A percentile compares a stretch with the other conserved stretches of the same genome.
These are phyloP conservation scores for Phaeophleospora eucalypticola DNA, from an alignment of 2,329 filamentous ascomycete genomes.

Conservation along the genomic window DNA sequence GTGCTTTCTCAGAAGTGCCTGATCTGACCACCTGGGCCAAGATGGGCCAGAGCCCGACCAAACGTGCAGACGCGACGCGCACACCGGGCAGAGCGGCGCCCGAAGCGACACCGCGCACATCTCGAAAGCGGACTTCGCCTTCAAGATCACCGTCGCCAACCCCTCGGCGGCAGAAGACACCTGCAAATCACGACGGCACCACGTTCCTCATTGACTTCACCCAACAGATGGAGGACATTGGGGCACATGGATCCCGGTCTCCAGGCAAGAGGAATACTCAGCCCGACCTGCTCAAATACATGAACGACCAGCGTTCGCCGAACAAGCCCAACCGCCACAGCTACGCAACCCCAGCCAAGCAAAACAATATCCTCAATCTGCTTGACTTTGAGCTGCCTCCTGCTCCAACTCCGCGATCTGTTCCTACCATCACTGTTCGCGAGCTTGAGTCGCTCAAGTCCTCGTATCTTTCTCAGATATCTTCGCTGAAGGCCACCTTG, in stretches of 20 bases:
- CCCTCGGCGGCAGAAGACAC: slow-evolving; percentile 46
- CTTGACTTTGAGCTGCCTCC: slow-evolving; percentile 93
- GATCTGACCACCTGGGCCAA: slow-evolving; percentile 81
- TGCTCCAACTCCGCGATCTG: slow-evolving; percentile 82
- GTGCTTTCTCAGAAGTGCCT: slow-evolving; percentile 82
- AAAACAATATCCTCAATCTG: slow-evolving; percentile 59
- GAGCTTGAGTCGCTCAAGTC: slow-evolving; percentile 93
- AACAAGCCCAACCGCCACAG: slow-evolving; percentile 33
- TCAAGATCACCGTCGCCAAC: slow-evolving; percentile 49
- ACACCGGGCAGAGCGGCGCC: slow-evolving; percentile 20
- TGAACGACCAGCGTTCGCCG: slow-evolving; percentile 42
- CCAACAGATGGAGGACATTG: slow-evolving; percentile 63
- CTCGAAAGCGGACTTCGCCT: slow-evolving; percentile 40
- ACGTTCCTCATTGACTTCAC: slow-evolving; percentile 84
- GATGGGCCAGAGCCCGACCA: slow-evolving; percentile 55
- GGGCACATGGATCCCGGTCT: slow-evolving; percentile 47
- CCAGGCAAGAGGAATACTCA: slow-evolving; percentile 50
- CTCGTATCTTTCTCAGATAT: slow-evolving; percentile 84
- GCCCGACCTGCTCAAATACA: slow-evolving; percentile 44
- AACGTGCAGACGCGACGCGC: slow-evolving; percentile 28
- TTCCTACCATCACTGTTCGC: slow-evolving; percentile 84
- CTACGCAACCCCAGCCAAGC: slow-evolving; percentile 41
- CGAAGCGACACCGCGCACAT: slow-evolving; percentile 49
- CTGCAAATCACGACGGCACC: slow-evolving; percentile 56
- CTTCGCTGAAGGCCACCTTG: slow-evolving; percentile 84